A percentile compares a stretch with the other conserved stretches of the same genome.
Conservation (phyloP, 139 green algal species). For the Axilococcus clingmanii region DNA sequence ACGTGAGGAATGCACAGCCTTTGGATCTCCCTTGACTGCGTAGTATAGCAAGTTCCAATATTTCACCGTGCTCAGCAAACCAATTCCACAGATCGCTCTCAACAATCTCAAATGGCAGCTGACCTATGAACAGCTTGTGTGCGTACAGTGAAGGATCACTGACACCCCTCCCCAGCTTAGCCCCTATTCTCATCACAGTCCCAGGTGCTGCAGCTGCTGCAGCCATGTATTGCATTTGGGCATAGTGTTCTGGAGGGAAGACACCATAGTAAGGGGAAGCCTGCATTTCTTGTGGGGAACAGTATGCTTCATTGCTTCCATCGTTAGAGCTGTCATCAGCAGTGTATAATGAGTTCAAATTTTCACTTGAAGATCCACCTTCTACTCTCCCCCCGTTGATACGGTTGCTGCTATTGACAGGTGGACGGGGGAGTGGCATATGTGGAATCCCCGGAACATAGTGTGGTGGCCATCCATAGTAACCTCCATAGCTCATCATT, state of each 20-base stretch:
- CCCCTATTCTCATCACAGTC: not conserved
- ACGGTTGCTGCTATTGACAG: too few species aligned
- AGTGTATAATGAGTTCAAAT: too few species aligned
- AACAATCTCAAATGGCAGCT: slow-evolving; percentile 36
- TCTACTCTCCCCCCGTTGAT: too few species aligned
- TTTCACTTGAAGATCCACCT: too few species aligned
- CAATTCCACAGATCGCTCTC: slow-evolving; percentile 57
- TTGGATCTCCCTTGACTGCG: slow-evolving; percentile 46
- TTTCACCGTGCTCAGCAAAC: slow-evolving; percentile 52
- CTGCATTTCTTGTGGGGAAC: too few species aligned
- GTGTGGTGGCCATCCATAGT: too few species aligned
- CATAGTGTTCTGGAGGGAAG: not conserved
- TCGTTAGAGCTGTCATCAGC: too few species aligned
- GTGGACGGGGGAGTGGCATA: too few species aligned
- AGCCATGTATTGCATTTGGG: slow-evolving; percentile 2
- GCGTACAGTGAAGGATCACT: slow-evolving; percentile 16
- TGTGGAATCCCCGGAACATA: too few species aligned
- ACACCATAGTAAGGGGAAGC: too few species aligned
- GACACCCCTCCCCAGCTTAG: slow-evolving; percentile 27
- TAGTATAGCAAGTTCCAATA: slow-evolving; percentile 58
- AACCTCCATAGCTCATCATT: too few species aligned
- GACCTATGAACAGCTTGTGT: slow-evolving; percentile 46
- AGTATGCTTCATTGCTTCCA: too few species aligned
- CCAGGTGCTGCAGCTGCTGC: not conserved
- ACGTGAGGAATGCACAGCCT: slow-evolving; percentile 50